Base-by-base conservation (phyloP, 805 yeast species). In the Sporopachydermia quercuum region DNA sequence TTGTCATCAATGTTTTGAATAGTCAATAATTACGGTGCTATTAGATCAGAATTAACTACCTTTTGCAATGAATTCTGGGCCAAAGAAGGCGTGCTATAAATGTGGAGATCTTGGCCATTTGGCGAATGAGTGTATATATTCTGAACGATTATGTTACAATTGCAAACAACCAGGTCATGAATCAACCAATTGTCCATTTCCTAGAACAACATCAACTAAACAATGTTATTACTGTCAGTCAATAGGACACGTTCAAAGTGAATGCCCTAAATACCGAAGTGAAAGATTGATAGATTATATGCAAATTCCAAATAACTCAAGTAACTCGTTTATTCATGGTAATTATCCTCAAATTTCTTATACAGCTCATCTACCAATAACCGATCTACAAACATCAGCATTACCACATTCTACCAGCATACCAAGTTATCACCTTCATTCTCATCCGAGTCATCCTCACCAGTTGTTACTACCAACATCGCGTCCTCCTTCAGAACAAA, bases 31-130 rank as follows among this genome's bases (percentile, higher is more conserved):
- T n/a, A n/a, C n/a, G n/a, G n/a, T n/a, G n/a, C n/a, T n/a, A n/a
- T n/a, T n/a, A n/a, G n/a, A n/a, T n/a, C n/a, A n/a, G n/a, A n/a
- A n/a, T n/a, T n/a, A n/a, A n/a, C n/a, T n/a, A n/a, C n/a, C n/a
- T n/a, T n/a, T n/a, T n/a, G n/a, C n/a, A n/a, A 23, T 23, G 30
- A n/a, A 8, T 8, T 23, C 30, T n/a, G 13, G n/a, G 13, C n/a
- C 30, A 8, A 51, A 49, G 40, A 47, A 48, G 18, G 54, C 59
- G 0, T 56, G 60, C 38, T 56, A 47, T 37, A 47, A 49, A 15
- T 55, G 59, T 43, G 57, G 58, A 2, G 49, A 55, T 18, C 40
- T 56, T 17, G 60, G 60, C 4, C 60, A 56, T 35, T 51, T 43
- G 37, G 60, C 60, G 1, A 52, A 54, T 6, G 47, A 47, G 14